Evolutionary conservation across 495 filamentous ascomycete species (phyloP).

Genomic region (Lepraria neglecta): DNA sequence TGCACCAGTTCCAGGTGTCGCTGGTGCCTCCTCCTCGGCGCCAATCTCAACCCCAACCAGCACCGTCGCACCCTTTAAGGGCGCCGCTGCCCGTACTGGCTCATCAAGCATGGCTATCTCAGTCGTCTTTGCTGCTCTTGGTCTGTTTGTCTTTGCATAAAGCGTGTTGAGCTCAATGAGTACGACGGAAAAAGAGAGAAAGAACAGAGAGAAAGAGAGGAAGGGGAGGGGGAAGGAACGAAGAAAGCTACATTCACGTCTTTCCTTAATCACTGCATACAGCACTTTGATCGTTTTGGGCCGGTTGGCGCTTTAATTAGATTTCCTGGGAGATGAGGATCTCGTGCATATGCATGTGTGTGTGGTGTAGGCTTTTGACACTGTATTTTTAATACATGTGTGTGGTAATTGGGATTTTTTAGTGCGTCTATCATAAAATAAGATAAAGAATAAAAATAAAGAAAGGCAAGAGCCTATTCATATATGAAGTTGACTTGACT

Average conservation of each 20-base stretch:
- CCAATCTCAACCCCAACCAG: conserved; percentile 23
- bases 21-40: conserved; percentile 40
- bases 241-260: conserved; percentile 16
- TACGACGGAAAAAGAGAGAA: not conserved
- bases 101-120: conserved; percentile 9
- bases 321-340: not conserved
- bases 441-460: too few species aligned
- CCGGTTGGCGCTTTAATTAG: not conserved
- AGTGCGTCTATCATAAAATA: too few species aligned
- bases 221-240: not conserved
- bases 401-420: too few species aligned
- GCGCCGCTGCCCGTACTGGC: conserved; percentile 20
- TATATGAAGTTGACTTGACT: too few species aligned
- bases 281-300: not conserved
- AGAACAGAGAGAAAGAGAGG: not conserved
- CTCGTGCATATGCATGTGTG: too few species aligned
- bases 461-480: too few species aligned
- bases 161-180: conserved; percentile 12
- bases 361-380: too few species aligned
- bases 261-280: conserved; percentile 13
- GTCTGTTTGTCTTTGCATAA: conserved; percentile 18
- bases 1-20: not conserved
- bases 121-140: conserved; percentile 20
- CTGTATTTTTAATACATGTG: too few species aligned
- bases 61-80: conserved; percentile 23